A percentile compares a stretch with the other conserved stretches of the same genome.
phyloP scores from a whole-genome alignment of 2,329 filamentous ascomycete genomes.

The Talaromyces sp. region DNA sequence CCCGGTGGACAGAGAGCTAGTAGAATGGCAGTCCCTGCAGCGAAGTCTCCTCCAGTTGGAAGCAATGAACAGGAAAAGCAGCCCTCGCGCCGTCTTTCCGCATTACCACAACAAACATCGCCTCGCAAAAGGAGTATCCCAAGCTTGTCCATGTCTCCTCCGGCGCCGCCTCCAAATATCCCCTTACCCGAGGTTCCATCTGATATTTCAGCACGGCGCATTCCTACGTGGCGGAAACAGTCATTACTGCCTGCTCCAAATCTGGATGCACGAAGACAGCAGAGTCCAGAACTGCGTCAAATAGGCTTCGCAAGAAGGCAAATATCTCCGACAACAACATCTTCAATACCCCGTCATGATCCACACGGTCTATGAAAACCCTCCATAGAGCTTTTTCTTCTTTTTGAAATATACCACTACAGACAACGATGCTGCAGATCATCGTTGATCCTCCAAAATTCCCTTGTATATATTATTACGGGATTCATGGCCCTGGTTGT shows the following conservation, averaged over 20 bases:
- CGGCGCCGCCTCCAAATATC: constrained; percentile 21
- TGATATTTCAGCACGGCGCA: constrained; percentile 1
- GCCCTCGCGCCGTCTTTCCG: constrained; percentile 5
- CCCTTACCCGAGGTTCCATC: constrained; percentile 20
- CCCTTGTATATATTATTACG: not conserved
- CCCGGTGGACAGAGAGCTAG: not conserved
- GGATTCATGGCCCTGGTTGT: not conserved
- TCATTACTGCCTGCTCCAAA: not conserved
- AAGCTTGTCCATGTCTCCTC: constrained; percentile 18
- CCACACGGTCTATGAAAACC: not conserved
- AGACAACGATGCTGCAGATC: not conserved
- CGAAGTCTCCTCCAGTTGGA: not conserved
- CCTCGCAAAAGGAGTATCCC: constrained; percentile 15
- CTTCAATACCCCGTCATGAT: not conserved
- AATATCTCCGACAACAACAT: not conserved
- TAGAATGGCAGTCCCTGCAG: not conserved
- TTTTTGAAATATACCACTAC: not conserved
- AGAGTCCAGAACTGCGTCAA: not conserved
- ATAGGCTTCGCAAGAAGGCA: not conserved
- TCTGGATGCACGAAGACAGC: not conserved
- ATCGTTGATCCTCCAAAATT: not conserved
- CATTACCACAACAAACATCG: constrained; percentile 3
- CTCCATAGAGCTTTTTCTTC: not conserved
- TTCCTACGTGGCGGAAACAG: constrained; percentile 2
- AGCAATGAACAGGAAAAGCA: not conserved